phyloP scores from a whole-genome alignment of 495 filamentous ascomycete genomes.

The Aeminium ludgeri region DNA sequence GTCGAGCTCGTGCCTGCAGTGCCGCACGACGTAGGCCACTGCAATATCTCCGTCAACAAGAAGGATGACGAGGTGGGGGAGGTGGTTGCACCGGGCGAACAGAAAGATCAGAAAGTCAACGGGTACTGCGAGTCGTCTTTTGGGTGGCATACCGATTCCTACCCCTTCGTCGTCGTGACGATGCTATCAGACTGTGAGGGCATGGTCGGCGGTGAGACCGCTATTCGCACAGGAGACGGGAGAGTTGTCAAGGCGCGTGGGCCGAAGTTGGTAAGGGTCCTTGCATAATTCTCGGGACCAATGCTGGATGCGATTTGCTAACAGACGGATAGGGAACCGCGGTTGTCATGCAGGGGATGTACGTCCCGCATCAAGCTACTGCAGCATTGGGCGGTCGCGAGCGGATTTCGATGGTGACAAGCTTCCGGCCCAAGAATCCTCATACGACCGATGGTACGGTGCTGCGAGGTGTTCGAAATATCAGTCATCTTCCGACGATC shows the following conservation, averaged over 20 bases:
- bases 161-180: slow-evolving; percentile 14
- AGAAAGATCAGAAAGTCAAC: background rate
- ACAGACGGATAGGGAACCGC: slow-evolving; percentile 10
- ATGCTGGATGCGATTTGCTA: too few relatives aligned
- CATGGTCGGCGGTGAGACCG: slow-evolving; percentile 18
- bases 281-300: background rate
- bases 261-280: slow-evolving; percentile 5
- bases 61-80: background rate
- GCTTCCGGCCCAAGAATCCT: slow-evolving; percentile 15
- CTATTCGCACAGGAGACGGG: slow-evolving; percentile 7
- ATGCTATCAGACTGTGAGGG: slow-evolving; percentile 14
- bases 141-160: slow-evolving; percentile 15
- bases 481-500: slow-evolving; percentile 8
- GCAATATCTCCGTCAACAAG: slow-evolving; percentile 9
- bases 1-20: slow-evolving; percentile 11
- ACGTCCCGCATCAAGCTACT: slow-evolving; percentile 15
- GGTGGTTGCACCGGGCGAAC: background rate
- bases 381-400: slow-evolving; percentile 11
- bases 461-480: slow-evolving; percentile 9
- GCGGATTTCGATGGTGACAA: slow-evolving; percentile 18
- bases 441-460: slow-evolving; percentile 8
- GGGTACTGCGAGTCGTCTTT: slow-evolving; percentile 2
- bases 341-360: slow-evolving; percentile 17
- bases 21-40: slow-evolving; percentile 13
- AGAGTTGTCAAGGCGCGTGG: slow-evolving; percentile 12